Evolutionary conservation across 805 yeast genomes (phyloP).

Genomic region (Saccharomycodes ludwigii): DNA sequence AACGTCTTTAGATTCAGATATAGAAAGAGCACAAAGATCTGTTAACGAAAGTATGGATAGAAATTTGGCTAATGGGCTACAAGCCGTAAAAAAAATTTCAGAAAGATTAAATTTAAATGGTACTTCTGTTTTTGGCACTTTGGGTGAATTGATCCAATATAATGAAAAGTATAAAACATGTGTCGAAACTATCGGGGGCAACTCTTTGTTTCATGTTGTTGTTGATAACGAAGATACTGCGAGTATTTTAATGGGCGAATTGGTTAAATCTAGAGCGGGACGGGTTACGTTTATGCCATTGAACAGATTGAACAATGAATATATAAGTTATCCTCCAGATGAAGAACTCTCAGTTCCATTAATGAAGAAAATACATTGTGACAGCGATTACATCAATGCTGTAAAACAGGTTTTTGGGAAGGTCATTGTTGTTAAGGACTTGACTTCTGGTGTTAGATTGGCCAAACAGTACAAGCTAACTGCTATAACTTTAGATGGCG

Average conservation of each 20-base stretch:
- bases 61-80: slow-evolving; percentile 54
- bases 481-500: slow-evolving; percentile 88
- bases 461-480: slow-evolving; percentile 49
- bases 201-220: slow-evolving; percentile 73
- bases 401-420: slow-evolving; percentile 71
- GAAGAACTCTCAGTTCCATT: slow-evolving; percentile 52
- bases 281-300: slow-evolving; percentile 87
- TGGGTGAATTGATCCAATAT: slow-evolving; percentile 73
- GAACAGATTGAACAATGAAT: slow-evolving; percentile 39
- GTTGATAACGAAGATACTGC: slow-evolving; percentile 86
- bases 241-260: slow-evolving; percentile 60
- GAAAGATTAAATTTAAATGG: slow-evolving; percentile 38
- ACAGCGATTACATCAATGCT: slow-evolving; percentile 46
- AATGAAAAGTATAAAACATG: slow-evolving; percentile 77
- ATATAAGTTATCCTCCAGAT: slow-evolving; percentile 46
- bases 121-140: slow-evolving; percentile 64
- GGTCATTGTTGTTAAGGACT: slow-evolving; percentile 61
- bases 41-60: slow-evolving; percentile 69
- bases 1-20: slow-evolving; percentile 43
- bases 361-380: slow-evolving; percentile 58
- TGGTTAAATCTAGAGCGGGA: slow-evolving; percentile 59
- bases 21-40: slow-evolving; percentile 42
- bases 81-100: slow-evolving; percentile 53
- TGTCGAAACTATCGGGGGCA: slow-evolving; percentile 83
- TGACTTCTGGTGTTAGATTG: slow-evolving; percentile 55